phyloP scores from a whole-genome alignment of 2,329 filamentous ascomycete genomes.

The Raffaelea albimanens region DNA sequence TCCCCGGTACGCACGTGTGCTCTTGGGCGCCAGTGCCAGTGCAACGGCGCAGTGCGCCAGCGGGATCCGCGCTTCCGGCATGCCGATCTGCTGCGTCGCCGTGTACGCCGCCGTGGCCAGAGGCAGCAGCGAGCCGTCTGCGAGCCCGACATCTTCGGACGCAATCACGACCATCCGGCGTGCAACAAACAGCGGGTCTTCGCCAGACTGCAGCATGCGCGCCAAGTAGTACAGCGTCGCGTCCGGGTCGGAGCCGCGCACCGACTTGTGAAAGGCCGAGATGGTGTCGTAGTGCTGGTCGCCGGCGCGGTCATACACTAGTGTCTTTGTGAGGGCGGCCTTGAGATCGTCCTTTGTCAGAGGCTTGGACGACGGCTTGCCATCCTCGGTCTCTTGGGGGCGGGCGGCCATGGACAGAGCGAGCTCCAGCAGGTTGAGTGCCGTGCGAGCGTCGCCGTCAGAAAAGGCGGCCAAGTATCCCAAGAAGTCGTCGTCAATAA shows the following conservation, averaged over 20 bases:
- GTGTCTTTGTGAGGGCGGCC: conserved; percentile 72
- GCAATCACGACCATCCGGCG: conserved; percentile 90
- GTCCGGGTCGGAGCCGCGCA: conserved; percentile 78
- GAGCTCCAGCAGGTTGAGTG: conserved; percentile 84
- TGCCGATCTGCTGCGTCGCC: conserved; percentile 84
- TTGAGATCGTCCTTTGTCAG: conserved; percentile 74
- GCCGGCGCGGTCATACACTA: conserved; percentile 89
- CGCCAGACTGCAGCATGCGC: conserved; percentile 89
- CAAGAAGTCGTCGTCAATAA: conserved; percentile 71
- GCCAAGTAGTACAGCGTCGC: conserved; percentile 90
- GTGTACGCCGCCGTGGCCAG: conserved; percentile 81
- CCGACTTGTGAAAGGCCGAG: conserved; percentile 91
- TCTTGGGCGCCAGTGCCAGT: conserved; percentile 72
- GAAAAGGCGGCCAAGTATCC: conserved; percentile 76
- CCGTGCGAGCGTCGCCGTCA: conserved; percentile 87
- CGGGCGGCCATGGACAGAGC: conserved; percentile 63
- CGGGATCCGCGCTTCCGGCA: conserved; percentile 90
- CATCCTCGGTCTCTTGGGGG: conserved; percentile 2
- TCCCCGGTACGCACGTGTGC: conserved; percentile 74
- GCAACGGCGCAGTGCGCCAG: conserved; percentile 82
- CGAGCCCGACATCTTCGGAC: conserved; percentile 85
- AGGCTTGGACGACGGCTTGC: conserved; percentile 33
- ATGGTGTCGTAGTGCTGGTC: conserved; percentile 98
- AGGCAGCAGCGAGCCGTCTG: conserved; percentile 73
- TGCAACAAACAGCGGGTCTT: conserved; percentile 88